Percentiles rank a stretch among this genome's conserved stretches.
Evolutionary conservation across 139 green algal species (phyloP).

Genomic region (Auxenochlorella protothecoides): DNA sequence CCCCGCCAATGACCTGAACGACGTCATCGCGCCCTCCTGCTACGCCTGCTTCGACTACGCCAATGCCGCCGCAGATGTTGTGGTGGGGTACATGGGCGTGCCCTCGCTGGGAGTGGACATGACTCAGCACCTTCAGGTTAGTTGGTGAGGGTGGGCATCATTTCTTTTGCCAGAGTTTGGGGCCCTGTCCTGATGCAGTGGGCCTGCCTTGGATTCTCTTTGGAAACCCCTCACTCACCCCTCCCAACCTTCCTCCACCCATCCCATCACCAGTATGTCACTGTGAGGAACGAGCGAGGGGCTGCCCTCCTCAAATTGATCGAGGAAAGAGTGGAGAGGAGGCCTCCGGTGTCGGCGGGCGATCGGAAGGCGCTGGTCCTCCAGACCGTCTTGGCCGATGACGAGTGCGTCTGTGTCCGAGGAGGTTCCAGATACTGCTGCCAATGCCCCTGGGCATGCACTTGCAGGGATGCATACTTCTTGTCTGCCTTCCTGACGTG

Average conservation of each 20-base stretch:
- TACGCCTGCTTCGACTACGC: slow-evolving; percentile 97
- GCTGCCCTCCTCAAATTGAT: slow-evolving; percentile 64
- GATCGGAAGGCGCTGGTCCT: slow-evolving; percentile 66
- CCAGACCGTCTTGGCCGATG: slow-evolving; percentile 87
- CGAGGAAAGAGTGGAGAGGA: slow-evolving; percentile 20
- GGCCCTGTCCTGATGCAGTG: neutral
- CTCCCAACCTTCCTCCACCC: neutral
- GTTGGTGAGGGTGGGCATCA: no score
- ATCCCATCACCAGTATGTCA: slow-evolving; percentile 65
- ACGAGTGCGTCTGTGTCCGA: slow-evolving; percentile 41
- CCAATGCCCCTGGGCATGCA: neutral
- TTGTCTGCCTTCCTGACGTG: neutral
- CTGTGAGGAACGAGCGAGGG: slow-evolving; percentile 75
- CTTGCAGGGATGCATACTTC: neutral
- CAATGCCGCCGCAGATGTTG: slow-evolving; percentile 87
- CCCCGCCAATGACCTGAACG: slow-evolving; percentile 82
- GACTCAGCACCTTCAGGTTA: slow-evolving; percentile 53
- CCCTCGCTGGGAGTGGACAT: slow-evolving; percentile 69
- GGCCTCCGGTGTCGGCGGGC: slow-evolving; percentile 40
- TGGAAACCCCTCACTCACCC: neutral
- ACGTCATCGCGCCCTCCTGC: slow-evolving; percentile 89
- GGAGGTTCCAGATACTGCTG: neutral
- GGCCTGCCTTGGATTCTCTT: neutral
- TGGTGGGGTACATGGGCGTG: slow-evolving; percentile 93
- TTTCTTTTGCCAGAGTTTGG: no score